Evolutionary conservation across 768 basidiomycete genomes (phyloP).

Genomic region (Suillus lakei): DNA sequence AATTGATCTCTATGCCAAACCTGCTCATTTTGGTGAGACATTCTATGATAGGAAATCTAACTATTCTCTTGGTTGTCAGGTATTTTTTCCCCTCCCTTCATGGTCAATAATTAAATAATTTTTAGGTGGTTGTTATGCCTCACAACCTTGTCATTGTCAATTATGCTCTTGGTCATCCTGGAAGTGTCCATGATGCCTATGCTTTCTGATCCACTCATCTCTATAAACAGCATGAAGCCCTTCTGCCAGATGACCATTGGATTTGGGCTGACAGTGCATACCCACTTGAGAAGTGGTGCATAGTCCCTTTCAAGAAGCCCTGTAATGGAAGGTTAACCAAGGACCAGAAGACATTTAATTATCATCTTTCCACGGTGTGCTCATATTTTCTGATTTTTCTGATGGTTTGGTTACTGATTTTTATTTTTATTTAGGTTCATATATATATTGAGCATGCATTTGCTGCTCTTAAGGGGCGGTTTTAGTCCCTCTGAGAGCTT

Average conservation of each 20-base stretch:
- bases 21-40: slow-evolving; percentile 12
- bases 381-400: background rate
- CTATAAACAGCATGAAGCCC: background rate
- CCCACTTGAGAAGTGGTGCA: no score
- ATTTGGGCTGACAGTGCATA: no score
- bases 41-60: slow-evolving; percentile 24
- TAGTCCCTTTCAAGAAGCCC: no score
- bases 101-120: background rate
- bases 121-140: slow-evolving; percentile 10
- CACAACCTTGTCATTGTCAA: slow-evolving; percentile 11
- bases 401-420: background rate
- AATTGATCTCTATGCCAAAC: slow-evolving; percentile 14
- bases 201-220: slow-evolving; percentile 9
- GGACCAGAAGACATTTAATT: slow-evolving; percentile 7
- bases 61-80: slow-evolving; percentile 27
- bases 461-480: slow-evolving; percentile 6
- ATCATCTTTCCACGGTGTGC: slow-evolving; percentile 3
- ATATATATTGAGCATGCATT: slow-evolving; percentile 5
- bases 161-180: slow-evolving; percentile 13
- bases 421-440: background rate
- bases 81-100: slow-evolving; percentile 8
- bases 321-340: slow-evolving; percentile 1
- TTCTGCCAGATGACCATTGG: slow-evolving; percentile 4
- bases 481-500: slow-evolving; percentile 7
- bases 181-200: slow-evolving; percentile 14